phyloP scores from a whole-genome alignment of 306 rosid species.

The Quercus alba region DNA sequence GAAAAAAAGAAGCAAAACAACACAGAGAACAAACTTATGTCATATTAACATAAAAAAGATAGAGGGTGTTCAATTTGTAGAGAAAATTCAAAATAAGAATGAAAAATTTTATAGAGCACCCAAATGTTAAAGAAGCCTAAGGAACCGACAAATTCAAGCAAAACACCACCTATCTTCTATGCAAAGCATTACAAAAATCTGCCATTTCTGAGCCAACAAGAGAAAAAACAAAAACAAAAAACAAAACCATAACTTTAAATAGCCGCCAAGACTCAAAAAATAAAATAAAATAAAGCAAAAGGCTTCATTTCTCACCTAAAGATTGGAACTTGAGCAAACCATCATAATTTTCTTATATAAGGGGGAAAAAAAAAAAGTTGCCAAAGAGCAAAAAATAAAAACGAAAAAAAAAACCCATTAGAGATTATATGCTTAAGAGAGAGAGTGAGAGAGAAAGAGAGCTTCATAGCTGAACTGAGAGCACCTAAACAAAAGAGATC shows the following conservation, averaged over 20 bases:
- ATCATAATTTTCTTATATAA: background rate
- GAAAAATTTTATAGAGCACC: background rate
- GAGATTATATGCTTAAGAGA: constrained; percentile 9
- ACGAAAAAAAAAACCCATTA: background rate
- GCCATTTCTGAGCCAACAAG: background rate
- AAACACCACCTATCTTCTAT: background rate
- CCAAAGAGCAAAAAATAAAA: background rate
- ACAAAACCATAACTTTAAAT: background rate
- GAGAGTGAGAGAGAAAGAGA: constrained; percentile 5
- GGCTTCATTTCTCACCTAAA: background rate
- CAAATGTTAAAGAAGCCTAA: constrained; percentile 7
- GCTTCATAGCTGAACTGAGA: constrained; percentile 19
- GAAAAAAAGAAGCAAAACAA: background rate
- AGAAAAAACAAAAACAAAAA: background rate
- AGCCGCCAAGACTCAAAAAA: background rate
- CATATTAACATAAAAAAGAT: background rate
- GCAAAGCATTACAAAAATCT: background rate
- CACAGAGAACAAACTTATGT: background rate
- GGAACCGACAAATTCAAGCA: background rate
- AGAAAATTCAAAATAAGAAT: constrained; percentile 9
- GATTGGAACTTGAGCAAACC: background rate
- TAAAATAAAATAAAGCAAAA: background rate
- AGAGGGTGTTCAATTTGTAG: constrained; percentile 10
- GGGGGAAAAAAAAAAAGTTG: no score
- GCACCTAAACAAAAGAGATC: constrained; percentile 28